phyloP scores from a whole-genome alignment of 2,329 filamentous ascomycete genomes.

The Fusarium armeniacum region DNA sequence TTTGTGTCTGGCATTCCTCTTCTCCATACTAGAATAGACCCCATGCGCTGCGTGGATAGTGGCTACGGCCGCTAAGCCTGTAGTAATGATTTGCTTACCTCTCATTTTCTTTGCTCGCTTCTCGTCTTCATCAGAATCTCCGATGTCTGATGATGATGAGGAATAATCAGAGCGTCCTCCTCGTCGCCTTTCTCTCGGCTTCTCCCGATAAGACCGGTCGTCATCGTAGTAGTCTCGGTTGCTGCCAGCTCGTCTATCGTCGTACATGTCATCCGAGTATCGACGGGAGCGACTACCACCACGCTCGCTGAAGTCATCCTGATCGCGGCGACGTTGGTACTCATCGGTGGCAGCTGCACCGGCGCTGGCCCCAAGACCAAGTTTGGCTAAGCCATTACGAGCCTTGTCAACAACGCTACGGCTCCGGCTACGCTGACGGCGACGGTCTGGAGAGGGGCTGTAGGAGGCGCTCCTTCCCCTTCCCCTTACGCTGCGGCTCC shows the following conservation, averaged over 20 bases:
- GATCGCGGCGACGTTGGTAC: slow-evolving; percentile 56
- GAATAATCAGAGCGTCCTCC: slow-evolving; percentile 62
- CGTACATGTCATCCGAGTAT: slow-evolving; percentile 62
- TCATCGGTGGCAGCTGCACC: slow-evolving; percentile 56
- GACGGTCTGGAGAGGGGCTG: slow-evolving; percentile 63
- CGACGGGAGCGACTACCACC: slow-evolving; percentile 57
- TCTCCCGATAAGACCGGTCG: slow-evolving; percentile 59
- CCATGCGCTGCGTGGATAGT: slow-evolving; percentile 72
- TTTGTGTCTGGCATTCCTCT: slow-evolving; percentile 65
- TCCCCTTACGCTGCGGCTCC: slow-evolving; percentile 67
- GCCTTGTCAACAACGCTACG: slow-evolving; percentile 75
- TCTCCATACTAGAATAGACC: slow-evolving; percentile 71
- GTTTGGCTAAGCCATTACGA: slow-evolving; percentile 71
- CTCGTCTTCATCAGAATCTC: slow-evolving; percentile 70
- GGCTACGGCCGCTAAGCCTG: slow-evolving; percentile 69
- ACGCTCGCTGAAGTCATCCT: slow-evolving; percentile 62
- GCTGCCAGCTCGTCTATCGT: slow-evolving; percentile 59
- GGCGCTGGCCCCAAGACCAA: slow-evolving; percentile 69
- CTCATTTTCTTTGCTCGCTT: slow-evolving; percentile 69
- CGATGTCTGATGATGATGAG: slow-evolving; percentile 67
- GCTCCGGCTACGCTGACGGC: slow-evolving; percentile 66
- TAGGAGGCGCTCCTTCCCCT: slow-evolving; percentile 64
- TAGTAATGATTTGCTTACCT: slow-evolving; percentile 73
- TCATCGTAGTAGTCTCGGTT: slow-evolving; percentile 63
- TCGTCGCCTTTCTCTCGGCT: slow-evolving; percentile 57